These are phyloP conservation scores for Ceratocystis cacaofunesta DNA, from an alignment of 2,329 filamentous ascomycete species.

Conservation along the genomic window DNA sequence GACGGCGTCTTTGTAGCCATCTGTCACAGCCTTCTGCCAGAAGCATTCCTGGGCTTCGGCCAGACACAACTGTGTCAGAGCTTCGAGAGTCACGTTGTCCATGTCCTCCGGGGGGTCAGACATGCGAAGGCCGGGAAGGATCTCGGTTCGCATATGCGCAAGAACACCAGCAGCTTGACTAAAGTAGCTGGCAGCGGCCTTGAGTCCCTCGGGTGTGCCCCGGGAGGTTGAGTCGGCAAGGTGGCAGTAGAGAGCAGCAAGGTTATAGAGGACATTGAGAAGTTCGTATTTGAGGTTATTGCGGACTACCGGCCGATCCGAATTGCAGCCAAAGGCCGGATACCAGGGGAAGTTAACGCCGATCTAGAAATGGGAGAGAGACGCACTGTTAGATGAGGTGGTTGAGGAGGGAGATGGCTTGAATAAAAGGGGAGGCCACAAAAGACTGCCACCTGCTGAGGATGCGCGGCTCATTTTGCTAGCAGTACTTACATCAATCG, in stretches of 20 bases:
- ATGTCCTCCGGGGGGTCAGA: constrained; percentile 84
- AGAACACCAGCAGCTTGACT: constrained; percentile 76
- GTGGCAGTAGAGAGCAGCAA: constrained; percentile 86
- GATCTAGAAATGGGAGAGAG: constrained; percentile 40
- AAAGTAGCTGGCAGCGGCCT: constrained; percentile 78
- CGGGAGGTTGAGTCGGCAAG: constrained; percentile 70
- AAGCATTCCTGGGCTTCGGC: constrained; percentile 95
- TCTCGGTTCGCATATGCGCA: constrained; percentile 55
- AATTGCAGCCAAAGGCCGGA: constrained; percentile 80
- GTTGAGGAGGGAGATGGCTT: background rate
- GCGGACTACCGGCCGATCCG: constrained; percentile 51
- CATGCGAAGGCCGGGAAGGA: constrained; percentile 70
- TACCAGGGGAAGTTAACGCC: constrained; percentile 96
- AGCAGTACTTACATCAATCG: constrained; percentile 58
- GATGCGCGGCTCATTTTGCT: background rate
- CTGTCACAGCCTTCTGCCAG: constrained; percentile 94
- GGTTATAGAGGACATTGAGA: constrained; percentile 83
- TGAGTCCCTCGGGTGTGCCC: constrained; percentile 66
- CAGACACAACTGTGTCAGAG: constrained; percentile 67
- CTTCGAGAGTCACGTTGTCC: constrained; percentile 76
- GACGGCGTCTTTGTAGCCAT: constrained; percentile 77
- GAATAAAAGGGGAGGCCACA: background rate
- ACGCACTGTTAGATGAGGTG: background rate
- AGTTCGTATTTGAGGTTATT: constrained; percentile 69
- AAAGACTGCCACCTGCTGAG: background rate